phyloP scores from a whole-genome alignment of 352 stramenopile species.

The Nothophytophthora sp. region DNA sequence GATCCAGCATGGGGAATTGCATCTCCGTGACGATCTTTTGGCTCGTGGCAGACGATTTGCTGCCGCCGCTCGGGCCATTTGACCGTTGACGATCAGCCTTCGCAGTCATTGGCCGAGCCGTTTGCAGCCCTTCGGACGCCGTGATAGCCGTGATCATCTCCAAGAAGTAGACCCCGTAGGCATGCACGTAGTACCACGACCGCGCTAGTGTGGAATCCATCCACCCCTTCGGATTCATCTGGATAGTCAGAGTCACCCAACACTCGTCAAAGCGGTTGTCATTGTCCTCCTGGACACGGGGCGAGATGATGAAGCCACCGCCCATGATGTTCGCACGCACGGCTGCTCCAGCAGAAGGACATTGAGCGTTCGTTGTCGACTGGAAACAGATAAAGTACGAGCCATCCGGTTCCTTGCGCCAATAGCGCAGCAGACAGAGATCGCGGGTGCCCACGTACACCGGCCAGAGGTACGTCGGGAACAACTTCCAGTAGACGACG shows the following conservation, averaged over 20 bases:
- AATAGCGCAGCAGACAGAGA: conserved; percentile 78
- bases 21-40: conserved; percentile 67
- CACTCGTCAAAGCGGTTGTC: conserved; percentile 73
- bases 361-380: conserved; percentile 71
- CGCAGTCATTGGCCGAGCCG: conserved; percentile 25
- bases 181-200: conserved; percentile 78
- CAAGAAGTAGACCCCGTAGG: conserved; percentile 71
- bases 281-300: conserved; percentile 44
- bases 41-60: conserved; percentile 23
- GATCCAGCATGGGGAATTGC: conserved; percentile 56
- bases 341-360: conserved; percentile 28
- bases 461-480: conserved; percentile 72
- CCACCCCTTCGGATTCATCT: conserved; percentile 86
- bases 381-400: conserved; percentile 89
- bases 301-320: conserved; percentile 74
- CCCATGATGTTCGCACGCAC: conserved; percentile 70
- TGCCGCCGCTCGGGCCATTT: conserved; percentile 10
- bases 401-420: conserved; percentile 77
- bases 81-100: conserved; percentile 8
- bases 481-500: conserved; percentile 78
- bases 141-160: conserved; percentile 78
- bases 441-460: conserved; percentile 68
- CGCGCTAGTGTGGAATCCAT: conserved; percentile 54
- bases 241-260: conserved; percentile 78
- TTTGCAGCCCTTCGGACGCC: conserved; percentile 20